Base-by-base conservation (phyloP, 2,329 filamentous ascomycete genomes). In the Nemania serpens region DNA sequence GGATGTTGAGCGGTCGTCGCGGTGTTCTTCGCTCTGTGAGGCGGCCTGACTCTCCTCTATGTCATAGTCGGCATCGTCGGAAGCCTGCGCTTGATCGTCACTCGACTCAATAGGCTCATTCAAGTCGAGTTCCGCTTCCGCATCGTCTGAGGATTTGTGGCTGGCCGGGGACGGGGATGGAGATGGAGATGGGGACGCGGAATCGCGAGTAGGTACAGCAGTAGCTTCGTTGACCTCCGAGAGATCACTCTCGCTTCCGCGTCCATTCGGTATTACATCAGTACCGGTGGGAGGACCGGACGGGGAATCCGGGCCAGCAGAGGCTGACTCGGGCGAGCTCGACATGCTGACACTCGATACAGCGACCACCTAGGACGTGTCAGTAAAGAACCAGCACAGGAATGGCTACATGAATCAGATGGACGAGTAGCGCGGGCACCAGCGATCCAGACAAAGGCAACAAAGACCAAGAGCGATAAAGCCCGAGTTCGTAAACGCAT, bases 41-140 rank as follows among this genome's bases (percentile, higher is more conserved):
- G 76, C 78, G 73, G 77, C 84, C 64, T 79, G 77, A 66, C 83
- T 87, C 63, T 86, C 84, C 64, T 86, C 88, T 75, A 89, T 87
- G 73, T 91, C 90, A 72, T 90, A 96, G 75, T 97, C 92, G 66
- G 77, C 88, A 75, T 90, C 87, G 61, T 88, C 86, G 5, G 84
- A 87, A 62, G 78, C 84, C 63, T 84, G 81, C 22, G 80, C 76
- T 43, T 79, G 82, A 1, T 82, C 79, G 42, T 78, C 79, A 59
- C 81, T 79, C 73, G 70, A 73, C 47, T 77, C 78, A 59, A 75
- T 74, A 57, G 72, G 74, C 39, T 77, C 75, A 49, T 70, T 69
- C 18, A 70, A 59, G 53, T 75, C 74, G 43, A 64, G 69, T 55
- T 73, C 73, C 36, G 71, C 72, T 67, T 81, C 77, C 59, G 73